phyloP scores from a whole-genome alignment of 78 protist species.

The Blattamonas nauphoetae region DNA sequence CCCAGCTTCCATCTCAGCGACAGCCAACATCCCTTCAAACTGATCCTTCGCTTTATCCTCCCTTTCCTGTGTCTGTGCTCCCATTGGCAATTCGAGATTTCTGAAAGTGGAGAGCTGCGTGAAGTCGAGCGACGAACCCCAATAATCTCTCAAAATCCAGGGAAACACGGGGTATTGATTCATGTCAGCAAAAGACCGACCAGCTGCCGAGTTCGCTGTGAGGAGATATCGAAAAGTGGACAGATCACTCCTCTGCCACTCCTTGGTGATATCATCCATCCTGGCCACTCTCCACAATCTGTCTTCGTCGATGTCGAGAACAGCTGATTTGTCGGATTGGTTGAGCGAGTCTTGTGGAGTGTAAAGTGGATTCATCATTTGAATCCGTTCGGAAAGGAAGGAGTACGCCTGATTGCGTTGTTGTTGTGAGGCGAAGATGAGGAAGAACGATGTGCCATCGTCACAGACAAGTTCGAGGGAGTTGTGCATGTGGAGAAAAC shows the following conservation, averaged over 20 bases:
- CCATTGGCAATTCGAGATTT: conserved; percentile 72
- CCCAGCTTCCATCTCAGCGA: conserved; percentile 13
- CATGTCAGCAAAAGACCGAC: not conserved
- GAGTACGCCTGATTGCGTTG: no score
- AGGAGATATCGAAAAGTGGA: not conserved
- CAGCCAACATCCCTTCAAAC: not conserved
- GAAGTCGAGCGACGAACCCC: conserved; percentile 7
- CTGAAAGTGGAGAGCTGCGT: conserved; percentile 45
- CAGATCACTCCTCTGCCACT: not conserved
- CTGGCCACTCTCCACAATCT: no score
- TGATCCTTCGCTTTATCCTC: not conserved
- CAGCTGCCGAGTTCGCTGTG: not conserved
- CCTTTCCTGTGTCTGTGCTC: conserved; percentile 32
- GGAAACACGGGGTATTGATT: not conserved
- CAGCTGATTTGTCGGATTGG: no score
- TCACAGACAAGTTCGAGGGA: no score
- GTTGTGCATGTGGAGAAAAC: no score
- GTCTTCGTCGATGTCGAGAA: no score
- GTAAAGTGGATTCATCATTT: no score
- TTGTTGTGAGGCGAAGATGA: no score
- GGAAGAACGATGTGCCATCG: no score
- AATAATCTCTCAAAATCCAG: not conserved
- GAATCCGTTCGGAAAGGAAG: no score
- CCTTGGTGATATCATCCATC: not conserved
- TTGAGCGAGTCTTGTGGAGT: no score